Evolutionary conservation across 2,329 filamentous ascomycete genomes (phyloP).

Genomic region (Penicillium oxalicum): DNA sequence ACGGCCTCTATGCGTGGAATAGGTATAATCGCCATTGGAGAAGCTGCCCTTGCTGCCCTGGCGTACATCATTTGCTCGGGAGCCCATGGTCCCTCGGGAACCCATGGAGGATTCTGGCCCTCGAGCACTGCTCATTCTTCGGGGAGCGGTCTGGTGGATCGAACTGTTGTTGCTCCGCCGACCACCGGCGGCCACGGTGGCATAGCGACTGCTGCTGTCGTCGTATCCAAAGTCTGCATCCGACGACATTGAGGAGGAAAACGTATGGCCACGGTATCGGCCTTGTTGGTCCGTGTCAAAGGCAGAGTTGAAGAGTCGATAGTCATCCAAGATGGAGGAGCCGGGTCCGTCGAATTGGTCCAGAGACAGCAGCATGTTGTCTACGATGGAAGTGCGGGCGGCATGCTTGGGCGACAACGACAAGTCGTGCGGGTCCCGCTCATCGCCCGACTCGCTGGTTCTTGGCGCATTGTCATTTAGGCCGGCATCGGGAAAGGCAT

Average conservation of each 20-base stretch:
- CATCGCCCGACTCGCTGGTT: slow-evolving; percentile 34
- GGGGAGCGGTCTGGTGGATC: slow-evolving; percentile 57
- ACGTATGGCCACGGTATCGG: slow-evolving; percentile 53
- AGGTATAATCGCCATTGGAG: slow-evolving; percentile 68
- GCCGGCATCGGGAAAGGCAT: slow-evolving; percentile 37
- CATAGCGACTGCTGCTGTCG: slow-evolving; percentile 36
- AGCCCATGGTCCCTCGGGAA: slow-evolving; percentile 29
- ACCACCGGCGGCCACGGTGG: slow-evolving; percentile 41
- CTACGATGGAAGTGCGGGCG: slow-evolving; percentile 83
- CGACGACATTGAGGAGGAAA: slow-evolving; percentile 55
- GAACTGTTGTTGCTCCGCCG: slow-evolving; percentile 77
- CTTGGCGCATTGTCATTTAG: slow-evolving; percentile 26
- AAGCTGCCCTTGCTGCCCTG: slow-evolving; percentile 69
- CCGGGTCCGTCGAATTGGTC: slow-evolving; percentile 63
- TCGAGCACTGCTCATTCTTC: slow-evolving; percentile 59
- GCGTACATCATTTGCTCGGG: slow-evolving; percentile 34
- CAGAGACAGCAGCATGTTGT: slow-evolving; percentile 90
- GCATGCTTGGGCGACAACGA: slow-evolving; percentile 70
- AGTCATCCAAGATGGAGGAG: slow-evolving; percentile 32
- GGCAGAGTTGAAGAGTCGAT: slow-evolving; percentile 36
- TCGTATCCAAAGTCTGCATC: slow-evolving; percentile 46
- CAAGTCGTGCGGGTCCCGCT: slow-evolving; percentile 62
- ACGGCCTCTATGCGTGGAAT: slow-evolving; percentile 34
- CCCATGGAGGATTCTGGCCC: slow-evolving; percentile 35
- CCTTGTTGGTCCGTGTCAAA: slow-evolving; percentile 36